Percentiles rank a stretch among this genome's conserved stretches.
Conservation (phyloP, 1,284 basidiomycete species). For the Moniliophthora roreri region DNA sequence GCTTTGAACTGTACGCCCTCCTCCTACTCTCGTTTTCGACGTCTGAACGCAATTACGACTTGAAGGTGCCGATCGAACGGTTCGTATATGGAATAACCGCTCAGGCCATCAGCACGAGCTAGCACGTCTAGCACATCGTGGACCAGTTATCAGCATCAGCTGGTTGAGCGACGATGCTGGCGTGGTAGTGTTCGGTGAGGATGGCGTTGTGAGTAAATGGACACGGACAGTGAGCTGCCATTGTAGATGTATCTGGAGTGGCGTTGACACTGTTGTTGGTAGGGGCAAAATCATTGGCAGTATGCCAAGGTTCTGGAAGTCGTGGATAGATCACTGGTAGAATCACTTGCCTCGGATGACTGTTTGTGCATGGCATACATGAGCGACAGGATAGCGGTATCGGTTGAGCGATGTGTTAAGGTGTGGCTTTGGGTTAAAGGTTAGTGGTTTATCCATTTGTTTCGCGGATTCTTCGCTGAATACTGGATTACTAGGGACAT, state of each 20-base stretch:
- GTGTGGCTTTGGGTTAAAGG: slow-evolving; percentile 65
- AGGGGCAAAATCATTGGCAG: slow-evolving; percentile 56
- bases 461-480: neutral
- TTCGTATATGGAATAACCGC: slow-evolving; percentile 59
- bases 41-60: slow-evolving; percentile 5
- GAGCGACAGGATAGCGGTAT: slow-evolving; percentile 59
- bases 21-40: neutral
- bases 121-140: slow-evolving; percentile 39
- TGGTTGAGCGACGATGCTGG: slow-evolving; percentile 60
- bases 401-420: slow-evolving; percentile 55
- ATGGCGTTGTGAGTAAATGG: slow-evolving; percentile 62
- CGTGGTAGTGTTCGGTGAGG: slow-evolving; percentile 51
- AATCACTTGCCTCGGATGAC: slow-evolving; percentile 29
- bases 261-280: neutral
- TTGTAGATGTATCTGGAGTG: neutral
- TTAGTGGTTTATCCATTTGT: slow-evolving; percentile 21
- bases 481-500: slow-evolving; percentile 41
- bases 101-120: slow-evolving; percentile 38
- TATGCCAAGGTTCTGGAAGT: slow-evolving; percentile 42
- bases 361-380: slow-evolving; percentile 54
- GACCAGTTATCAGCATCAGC: slow-evolving; percentile 41
- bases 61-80: slow-evolving; percentile 53
- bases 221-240: slow-evolving; percentile 48
- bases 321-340: slow-evolving; percentile 30
- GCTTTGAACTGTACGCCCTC: slow-evolving; percentile 47